These are phyloP conservation scores for Metschnikowia bowlesiae DNA, from an alignment of 805 yeast species.

Conservation along the genomic window DNA sequence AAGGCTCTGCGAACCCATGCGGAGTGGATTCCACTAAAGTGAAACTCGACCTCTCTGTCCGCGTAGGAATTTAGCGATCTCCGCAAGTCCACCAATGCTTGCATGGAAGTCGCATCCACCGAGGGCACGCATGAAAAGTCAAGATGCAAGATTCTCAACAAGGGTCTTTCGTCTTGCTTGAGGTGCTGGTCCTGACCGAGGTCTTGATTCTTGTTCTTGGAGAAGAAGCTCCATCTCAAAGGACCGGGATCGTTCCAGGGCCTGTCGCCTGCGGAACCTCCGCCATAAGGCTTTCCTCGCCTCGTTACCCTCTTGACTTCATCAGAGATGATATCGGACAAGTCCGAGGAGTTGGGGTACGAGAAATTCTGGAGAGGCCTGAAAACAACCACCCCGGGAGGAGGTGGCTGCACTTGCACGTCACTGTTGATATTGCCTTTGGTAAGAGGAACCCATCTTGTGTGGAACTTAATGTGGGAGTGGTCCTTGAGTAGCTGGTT, in stretches of 20 bases:
- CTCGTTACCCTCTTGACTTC: slow-evolving; percentile 59
- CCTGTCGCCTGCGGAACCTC: slow-evolving; percentile 48
- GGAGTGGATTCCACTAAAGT: slow-evolving; percentile 77
- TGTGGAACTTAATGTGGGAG: slow-evolving; percentile 43
- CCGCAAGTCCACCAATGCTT: slow-evolving; percentile 69
- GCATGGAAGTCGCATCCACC: slow-evolving; percentile 76
- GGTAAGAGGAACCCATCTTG: slow-evolving; percentile 67
- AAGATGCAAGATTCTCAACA: slow-evolving; percentile 65
- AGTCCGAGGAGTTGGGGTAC: slow-evolving; percentile 75
- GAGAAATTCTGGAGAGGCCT: slow-evolving; percentile 77
- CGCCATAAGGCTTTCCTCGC: slow-evolving; percentile 48
- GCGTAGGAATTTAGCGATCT: slow-evolving; percentile 69
- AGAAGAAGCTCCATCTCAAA: slow-evolving; percentile 31
- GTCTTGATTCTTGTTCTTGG: slow-evolving; percentile 9
- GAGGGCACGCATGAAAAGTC: slow-evolving; percentile 77
- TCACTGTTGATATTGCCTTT: slow-evolving; percentile 50
- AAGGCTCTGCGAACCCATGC: slow-evolving; percentile 86
- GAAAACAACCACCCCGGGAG: slow-evolving; percentile 86
- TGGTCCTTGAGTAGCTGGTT: slow-evolving; percentile 22
- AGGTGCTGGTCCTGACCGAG: slow-evolving; percentile 17
- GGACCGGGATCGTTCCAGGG: slow-evolving; percentile 93
- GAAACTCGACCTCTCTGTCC: slow-evolving; percentile 82
- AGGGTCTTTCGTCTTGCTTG: slow-evolving; percentile 51
- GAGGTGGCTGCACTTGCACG: slow-evolving; percentile 66
- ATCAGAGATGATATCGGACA: slow-evolving; percentile 64